Percentiles rank a stretch among this genome's conserved stretches.
These are phyloP conservation scores for Euphorbia peplus DNA, from an alignment of 345 rosid species.

Conservation along the genomic window DNA sequence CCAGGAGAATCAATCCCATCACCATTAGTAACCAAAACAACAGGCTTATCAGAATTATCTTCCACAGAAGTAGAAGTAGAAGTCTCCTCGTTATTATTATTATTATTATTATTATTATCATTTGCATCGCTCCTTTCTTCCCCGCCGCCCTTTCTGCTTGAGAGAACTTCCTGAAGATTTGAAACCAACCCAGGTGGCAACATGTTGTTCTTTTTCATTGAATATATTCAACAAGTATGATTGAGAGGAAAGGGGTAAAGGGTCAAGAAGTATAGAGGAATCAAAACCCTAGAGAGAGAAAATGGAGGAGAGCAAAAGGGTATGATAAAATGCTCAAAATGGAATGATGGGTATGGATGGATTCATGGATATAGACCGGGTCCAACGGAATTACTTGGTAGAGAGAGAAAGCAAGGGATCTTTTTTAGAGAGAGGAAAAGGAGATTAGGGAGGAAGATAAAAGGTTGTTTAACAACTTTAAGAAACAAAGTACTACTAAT, in stretches of 20 bases:
- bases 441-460: slow-evolving; percentile 9
- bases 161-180: slow-evolving; percentile 79
- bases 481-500: background rate
- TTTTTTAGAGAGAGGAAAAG: background rate
- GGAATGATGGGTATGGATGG: background rate
- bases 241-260: background rate
- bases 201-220: slow-evolving; percentile 48
- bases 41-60: slow-evolving; percentile 47
- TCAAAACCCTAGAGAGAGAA: slow-evolving; percentile 35
- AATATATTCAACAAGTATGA: background rate
- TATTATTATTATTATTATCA: slow-evolving; percentile 12
- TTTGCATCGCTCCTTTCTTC: slow-evolving; percentile 19
- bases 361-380: slow-evolving; percentile 29
- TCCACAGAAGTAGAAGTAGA: slow-evolving; percentile 51
- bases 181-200: slow-evolving; percentile 80
- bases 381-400: slow-evolving; percentile 23
- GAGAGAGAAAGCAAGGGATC: background rate
- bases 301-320: background rate
- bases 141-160: slow-evolving; percentile 48
- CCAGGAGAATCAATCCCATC: slow-evolving; percentile 97
- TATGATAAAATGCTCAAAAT: background rate
- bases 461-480: background rate
- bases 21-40: slow-evolving; percentile 74
- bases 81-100: slow-evolving; percentile 47
- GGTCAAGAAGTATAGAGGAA: slow-evolving; percentile 19